phyloP scores from a whole-genome alignment of 2,329 filamentous ascomycete genomes.

The Pseudocercospora pini-densiflorae region DNA sequence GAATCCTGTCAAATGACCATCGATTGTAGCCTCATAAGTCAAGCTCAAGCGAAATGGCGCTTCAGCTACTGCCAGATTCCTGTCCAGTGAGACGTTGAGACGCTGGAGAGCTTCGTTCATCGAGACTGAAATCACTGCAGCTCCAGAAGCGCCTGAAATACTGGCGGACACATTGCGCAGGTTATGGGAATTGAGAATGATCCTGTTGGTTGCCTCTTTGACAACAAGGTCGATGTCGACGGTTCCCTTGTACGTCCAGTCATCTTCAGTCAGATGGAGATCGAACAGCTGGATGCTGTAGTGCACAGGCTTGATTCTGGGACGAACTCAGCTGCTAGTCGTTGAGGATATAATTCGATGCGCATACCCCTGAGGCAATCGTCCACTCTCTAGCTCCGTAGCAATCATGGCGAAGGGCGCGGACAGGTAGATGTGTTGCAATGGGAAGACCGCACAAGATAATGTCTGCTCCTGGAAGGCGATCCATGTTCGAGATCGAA shows the following conservation, averaged over 20 bases:
- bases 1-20: constrained; percentile 94
- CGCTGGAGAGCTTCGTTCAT: not conserved
- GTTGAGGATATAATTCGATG: not conserved
- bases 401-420: not conserved
- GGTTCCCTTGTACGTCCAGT: constrained; percentile 80
- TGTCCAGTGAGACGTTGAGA: not conserved
- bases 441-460: not conserved
- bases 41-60: constrained; percentile 67
- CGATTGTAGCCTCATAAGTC: constrained; percentile 78
- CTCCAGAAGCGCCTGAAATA: constrained; percentile 68
- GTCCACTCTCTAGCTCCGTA: not conserved
- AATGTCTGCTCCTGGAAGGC: not conserved
- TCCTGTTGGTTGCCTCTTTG: constrained; percentile 69
- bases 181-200: constrained; percentile 82
- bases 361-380: constrained; percentile 7
- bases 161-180: constrained; percentile 71
- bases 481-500: not conserved
- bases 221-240: constrained; percentile 79
- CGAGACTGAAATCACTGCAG: constrained; percentile 24
- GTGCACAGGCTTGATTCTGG: constrained; percentile 76
- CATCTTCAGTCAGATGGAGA: constrained; percentile 65
- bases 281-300: constrained; percentile 81
- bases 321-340: not conserved
- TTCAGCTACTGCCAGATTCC: not conserved
- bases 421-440: not conserved